Conservation (phyloP, 495 filamentous ascomycete species). For the Penicillium egyptiacum region DNA sequence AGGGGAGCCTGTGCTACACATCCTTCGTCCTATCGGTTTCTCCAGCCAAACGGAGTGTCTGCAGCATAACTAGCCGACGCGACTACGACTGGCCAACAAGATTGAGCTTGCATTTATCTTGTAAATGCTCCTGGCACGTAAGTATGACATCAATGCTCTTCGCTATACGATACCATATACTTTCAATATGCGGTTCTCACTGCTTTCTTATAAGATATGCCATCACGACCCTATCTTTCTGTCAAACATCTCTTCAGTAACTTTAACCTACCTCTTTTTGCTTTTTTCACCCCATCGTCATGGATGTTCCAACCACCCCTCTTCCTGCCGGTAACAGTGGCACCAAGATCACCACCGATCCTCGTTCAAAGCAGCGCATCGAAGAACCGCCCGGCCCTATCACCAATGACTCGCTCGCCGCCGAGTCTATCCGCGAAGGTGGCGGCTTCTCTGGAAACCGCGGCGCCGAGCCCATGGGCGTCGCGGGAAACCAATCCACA, state of each 20-base stretch:
- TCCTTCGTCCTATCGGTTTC: constrained; percentile 16
- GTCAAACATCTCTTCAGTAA: not conserved
- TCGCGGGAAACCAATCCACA: constrained; percentile 50
- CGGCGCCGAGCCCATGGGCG: constrained; percentile 47
- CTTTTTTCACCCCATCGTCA: constrained; percentile 22
- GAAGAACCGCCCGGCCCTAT: constrained; percentile 57
- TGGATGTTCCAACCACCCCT: constrained; percentile 53
- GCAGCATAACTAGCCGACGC: constrained; percentile 26
- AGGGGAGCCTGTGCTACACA: constrained; percentile 15
- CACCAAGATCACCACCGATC: constrained; percentile 55
- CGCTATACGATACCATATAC: not conserved
- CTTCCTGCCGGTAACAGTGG: constrained; percentile 36
- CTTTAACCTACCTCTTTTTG: not conserved
- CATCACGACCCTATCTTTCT: constrained; percentile 1
- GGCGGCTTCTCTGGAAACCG: constrained; percentile 56
- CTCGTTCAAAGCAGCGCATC: constrained; percentile 43
- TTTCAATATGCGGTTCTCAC: not conserved
- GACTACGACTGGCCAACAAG: constrained; percentile 15
- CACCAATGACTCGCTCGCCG: constrained; percentile 64
- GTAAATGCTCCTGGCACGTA: constrained; percentile 20
- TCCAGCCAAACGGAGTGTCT: constrained; percentile 20
- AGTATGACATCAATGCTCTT: constrained; percentile 39
- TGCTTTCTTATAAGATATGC: constrained; percentile 26
- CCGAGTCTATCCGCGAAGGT: constrained; percentile 53
- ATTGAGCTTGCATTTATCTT: constrained; percentile 10